Conservation (phyloP, 768 basidiomycete genomes). For the Hortiboletus campestris region DNA sequence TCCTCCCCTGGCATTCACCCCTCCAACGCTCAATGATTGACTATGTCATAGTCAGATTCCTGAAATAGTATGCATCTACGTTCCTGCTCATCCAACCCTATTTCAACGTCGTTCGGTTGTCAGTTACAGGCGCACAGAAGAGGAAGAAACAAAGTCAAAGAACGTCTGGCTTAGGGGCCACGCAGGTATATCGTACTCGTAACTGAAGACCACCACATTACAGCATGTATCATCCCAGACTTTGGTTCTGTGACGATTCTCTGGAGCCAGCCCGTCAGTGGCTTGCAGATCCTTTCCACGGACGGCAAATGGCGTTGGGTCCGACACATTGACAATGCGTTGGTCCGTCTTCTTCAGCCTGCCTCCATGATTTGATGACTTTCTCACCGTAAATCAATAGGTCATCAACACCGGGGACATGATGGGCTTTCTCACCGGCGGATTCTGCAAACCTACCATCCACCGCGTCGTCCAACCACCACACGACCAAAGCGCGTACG, state of each 20-base stretch:
- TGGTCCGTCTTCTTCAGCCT: constrained; percentile 34
- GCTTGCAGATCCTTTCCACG: constrained; percentile 51
- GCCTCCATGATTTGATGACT: neutral
- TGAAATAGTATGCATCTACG: constrained; percentile 53
- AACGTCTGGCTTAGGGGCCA: constrained; percentile 62
- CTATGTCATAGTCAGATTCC: constrained; percentile 46
- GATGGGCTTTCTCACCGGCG: constrained; percentile 56
- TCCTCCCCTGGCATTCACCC: neutral
- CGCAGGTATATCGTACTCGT: constrained; percentile 37
- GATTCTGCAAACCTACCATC: constrained; percentile 56
- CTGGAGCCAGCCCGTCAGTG: constrained; percentile 59
- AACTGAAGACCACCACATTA: neutral
- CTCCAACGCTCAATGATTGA: neutral
- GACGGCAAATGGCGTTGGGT: constrained; percentile 60
- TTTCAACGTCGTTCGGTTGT: neutral
- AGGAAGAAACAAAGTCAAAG: constrained; percentile 49
- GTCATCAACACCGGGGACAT: constrained; percentile 60
- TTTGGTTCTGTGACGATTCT: constrained; percentile 55
- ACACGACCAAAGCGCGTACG: constrained; percentile 43
- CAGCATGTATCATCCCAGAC: constrained; percentile 46
- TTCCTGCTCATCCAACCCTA: neutral
- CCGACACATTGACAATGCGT: constrained; percentile 54
- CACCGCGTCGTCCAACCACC: constrained; percentile 63
- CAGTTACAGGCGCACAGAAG: constrained; percentile 49
- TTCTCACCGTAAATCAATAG: constrained; percentile 28